Evolutionary conservation across 139 green algal species (phyloP).

Genomic region (Nannochloris sp.): DNA sequence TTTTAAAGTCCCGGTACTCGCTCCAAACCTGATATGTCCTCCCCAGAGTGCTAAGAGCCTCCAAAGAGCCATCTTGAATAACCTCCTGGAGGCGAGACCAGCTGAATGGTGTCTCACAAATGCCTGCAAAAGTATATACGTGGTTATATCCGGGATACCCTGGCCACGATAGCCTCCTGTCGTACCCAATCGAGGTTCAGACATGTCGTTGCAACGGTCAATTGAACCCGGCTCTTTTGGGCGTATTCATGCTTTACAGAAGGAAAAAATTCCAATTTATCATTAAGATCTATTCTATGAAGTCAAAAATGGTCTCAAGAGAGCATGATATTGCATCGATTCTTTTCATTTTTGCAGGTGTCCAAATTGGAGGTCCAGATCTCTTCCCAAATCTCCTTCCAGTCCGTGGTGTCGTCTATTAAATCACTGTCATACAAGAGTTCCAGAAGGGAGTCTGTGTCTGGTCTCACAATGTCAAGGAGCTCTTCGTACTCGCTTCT

Average conservation of each 20-base stretch:
- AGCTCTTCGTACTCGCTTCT: constrained; percentile 1
- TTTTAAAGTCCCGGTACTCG: constrained; percentile 5
- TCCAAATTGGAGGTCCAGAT: constrained; percentile 6
- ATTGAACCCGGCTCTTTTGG: too few species aligned
- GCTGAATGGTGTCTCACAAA: background rate
- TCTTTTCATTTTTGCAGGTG: constrained; percentile 1
- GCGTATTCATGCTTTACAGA: too few species aligned
- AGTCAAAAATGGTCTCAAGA: too few species aligned
- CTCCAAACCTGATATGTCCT: background rate
- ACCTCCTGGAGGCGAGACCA: background rate
- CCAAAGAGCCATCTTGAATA: constrained; percentile 5
- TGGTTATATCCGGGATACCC: background rate
- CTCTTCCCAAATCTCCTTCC: constrained; percentile 6
- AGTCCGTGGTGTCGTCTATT: background rate
- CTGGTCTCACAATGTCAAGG: constrained; percentile 4
- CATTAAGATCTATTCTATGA: too few species aligned
- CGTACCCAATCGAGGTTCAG: too few species aligned
- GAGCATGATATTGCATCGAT: background rate
- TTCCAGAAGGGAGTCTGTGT: background rate
- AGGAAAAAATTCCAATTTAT: too few species aligned
- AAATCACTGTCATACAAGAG: constrained; percentile 7
- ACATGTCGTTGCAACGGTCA: too few species aligned
- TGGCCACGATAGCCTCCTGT: background rate
- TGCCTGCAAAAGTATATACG: background rate
- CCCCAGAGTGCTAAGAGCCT: constrained; percentile 1